Percentiles rank a stretch among this genome's conserved stretches.
Conservation (phyloP, 371 early-diverging fungal genomes). For the Mortierella sp. region DNA sequence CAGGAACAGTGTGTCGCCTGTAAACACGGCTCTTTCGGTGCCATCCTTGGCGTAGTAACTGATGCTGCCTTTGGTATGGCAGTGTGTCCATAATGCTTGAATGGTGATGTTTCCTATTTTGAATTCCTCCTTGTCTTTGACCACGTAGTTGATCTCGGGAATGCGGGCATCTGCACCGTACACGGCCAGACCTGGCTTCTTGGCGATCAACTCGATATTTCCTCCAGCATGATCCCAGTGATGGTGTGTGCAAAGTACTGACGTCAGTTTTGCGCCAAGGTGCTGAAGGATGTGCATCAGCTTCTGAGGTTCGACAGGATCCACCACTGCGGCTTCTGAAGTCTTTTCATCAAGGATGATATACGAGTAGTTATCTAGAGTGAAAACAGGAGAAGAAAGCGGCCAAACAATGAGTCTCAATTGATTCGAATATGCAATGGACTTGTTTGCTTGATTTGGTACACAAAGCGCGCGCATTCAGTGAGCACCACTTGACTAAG, state of each 20-base stretch:
- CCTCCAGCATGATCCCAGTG: slow-evolving; percentile 89
- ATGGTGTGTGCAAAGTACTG: slow-evolving; percentile 82
- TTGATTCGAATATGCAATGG: too few relatives aligned
- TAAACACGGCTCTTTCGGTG: slow-evolving; percentile 45
- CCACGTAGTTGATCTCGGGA: slow-evolving; percentile 80
- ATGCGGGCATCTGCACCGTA: slow-evolving; percentile 92
- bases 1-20: slow-evolving; percentile 42
- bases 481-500: too few relatives aligned
- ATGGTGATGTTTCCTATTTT: slow-evolving; percentile 77
- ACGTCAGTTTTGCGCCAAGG: slow-evolving; percentile 64
- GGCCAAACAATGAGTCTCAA: too few relatives aligned
- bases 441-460: not conserved
- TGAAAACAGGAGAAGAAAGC: not conserved
- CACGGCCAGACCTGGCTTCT: slow-evolving; percentile 77
- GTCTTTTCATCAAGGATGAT: slow-evolving; percentile 68
- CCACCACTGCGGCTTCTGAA: slow-evolving; percentile 67
- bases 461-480: not conserved
- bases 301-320: slow-evolving; percentile 77
- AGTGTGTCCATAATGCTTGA: slow-evolving; percentile 78
- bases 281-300: slow-evolving; percentile 61
- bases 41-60: slow-evolving; percentile 83
- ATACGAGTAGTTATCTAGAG: slow-evolving; percentile 61
- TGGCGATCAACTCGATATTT: slow-evolving; percentile 69
- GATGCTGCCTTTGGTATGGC: slow-evolving; percentile 92
- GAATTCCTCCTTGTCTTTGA: slow-evolving; percentile 81